phyloP scores from a whole-genome alignment of 345 rosid genomes.

The Alliaria petiolata region DNA sequence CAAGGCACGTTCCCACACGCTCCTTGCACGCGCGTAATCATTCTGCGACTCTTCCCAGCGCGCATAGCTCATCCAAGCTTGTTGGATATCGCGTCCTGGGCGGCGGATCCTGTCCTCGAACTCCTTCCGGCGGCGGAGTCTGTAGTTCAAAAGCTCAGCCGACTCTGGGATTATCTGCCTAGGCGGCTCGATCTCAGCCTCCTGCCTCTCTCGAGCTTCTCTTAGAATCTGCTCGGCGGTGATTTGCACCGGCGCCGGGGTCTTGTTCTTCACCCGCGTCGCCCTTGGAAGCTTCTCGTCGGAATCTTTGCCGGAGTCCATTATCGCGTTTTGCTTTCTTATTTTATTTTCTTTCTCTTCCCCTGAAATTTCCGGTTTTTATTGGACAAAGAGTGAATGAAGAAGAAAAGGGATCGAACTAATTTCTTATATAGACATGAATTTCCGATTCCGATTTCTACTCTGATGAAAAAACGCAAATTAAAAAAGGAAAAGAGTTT shows the following conservation, averaged over 20 bases:
- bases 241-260: not conserved
- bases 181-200: conserved; percentile 65
- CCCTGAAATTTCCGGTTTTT: no score
- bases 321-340: no score
- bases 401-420: no score
- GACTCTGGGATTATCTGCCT: conserved; percentile 58
- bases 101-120: conserved; percentile 61
- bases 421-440: no score
- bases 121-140: conserved; percentile 52
- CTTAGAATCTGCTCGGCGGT: conserved; percentile 38
- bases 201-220: conserved; percentile 64
- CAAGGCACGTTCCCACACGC: conserved; percentile 76
- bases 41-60: conserved; percentile 80
- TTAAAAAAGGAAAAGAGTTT: no score
- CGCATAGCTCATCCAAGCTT: conserved; percentile 67
- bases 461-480: no score
- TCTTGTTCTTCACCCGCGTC: not conserved
- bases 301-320: not conserved
- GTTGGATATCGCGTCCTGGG: conserved; percentile 33
- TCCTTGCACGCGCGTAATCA: conserved; percentile 60
- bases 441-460: not conserved
- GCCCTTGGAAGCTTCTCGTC: not conserved
- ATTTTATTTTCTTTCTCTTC: no score
- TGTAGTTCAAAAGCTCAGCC: conserved; percentile 54
- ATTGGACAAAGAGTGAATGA: no score